Percentiles rank a stretch among this genome's conserved stretches.
These are phyloP conservation scores for Sisymbrium altissimum DNA, from an alignment of 345 rosid species.

Conservation along the genomic window DNA sequence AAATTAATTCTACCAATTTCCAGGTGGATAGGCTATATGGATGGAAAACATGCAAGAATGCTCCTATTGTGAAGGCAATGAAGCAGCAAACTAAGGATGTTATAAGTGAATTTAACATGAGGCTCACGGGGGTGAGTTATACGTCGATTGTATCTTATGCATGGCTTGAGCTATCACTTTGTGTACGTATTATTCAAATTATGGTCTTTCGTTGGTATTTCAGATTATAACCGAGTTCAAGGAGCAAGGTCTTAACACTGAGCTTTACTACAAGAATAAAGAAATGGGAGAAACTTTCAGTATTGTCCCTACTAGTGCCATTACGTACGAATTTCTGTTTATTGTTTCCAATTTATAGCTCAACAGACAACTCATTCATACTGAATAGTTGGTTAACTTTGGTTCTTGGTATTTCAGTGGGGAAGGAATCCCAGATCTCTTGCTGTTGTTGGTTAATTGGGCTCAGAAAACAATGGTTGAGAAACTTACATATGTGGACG, in stretches of 20 bases:
- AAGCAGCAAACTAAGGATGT: conserved; percentile 73
- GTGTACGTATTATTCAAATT: background rate
- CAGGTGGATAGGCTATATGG: conserved; percentile 95
- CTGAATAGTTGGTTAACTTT: conserved; percentile 26
- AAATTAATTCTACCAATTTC: conserved; percentile 16
- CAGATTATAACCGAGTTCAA: conserved; percentile 75
- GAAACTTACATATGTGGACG: conserved; percentile 76
- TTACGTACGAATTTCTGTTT: conserved; percentile 43
- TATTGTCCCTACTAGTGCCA: conserved; percentile 94
- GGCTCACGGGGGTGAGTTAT: conserved; percentile 53
- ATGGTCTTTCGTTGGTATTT: conserved; percentile 1
- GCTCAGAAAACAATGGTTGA: conserved; percentile 95
- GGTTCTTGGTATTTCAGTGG: conserved; percentile 54
- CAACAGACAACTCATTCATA: background rate
- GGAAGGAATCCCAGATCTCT: conserved; percentile 87
- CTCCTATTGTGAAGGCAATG: conserved; percentile 68
- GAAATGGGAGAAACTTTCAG: conserved; percentile 79
- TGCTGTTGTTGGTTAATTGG: conserved; percentile 83
- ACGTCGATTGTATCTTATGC: background rate
- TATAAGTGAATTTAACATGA: conserved; percentile 63
- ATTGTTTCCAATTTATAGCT: background rate
- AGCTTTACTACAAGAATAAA: conserved; percentile 79
- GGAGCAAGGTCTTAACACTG: conserved; percentile 92
- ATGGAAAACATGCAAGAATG: conserved; percentile 75
- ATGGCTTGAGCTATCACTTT: background rate